phyloP scores from a whole-genome alignment of 345 rosid species.

The Citrus cavaleriei region DNA sequence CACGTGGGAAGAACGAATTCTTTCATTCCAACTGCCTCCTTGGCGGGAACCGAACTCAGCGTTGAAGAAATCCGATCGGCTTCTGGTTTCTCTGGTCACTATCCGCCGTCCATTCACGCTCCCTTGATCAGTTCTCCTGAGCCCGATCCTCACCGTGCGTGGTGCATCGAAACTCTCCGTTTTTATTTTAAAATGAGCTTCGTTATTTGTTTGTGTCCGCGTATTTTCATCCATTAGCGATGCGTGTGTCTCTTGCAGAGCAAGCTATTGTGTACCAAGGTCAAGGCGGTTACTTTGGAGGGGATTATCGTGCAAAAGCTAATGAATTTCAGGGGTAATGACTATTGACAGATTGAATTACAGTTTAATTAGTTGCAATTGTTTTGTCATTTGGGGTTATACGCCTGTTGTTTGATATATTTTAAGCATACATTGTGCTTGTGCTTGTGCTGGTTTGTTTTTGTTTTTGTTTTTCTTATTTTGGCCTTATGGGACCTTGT shows the following conservation, averaged over 20 bases:
- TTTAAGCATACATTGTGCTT: background rate
- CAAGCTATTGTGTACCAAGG: constrained; percentile 50
- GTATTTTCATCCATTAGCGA: background rate
- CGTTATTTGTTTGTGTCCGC: background rate
- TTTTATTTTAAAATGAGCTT: background rate
- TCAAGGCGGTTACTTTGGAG: constrained; percentile 50
- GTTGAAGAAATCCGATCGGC: constrained; percentile 88
- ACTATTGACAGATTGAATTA: background rate
- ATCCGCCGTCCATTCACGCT: constrained; percentile 74
- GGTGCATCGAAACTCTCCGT: background rate
- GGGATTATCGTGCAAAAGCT: constrained; percentile 35
- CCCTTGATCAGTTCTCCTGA: constrained; percentile 68
- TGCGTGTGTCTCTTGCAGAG: constrained; percentile 37
- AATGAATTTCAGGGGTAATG: constrained; percentile 47
- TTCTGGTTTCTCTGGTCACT: constrained; percentile 42
- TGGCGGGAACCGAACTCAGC: constrained; percentile 77
- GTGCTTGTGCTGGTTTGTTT: background rate
- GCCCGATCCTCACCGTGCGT: constrained; percentile 49
- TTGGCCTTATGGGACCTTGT: background rate
- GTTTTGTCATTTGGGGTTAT: background rate
- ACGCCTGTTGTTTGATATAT: background rate
- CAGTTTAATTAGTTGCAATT: background rate
- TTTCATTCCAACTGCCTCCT: constrained; percentile 51
- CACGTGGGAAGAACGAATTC: constrained; percentile 70
- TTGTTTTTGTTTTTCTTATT: background rate